A percentile compares a stretch with the other conserved stretches of the same genome.
phyloP scores from a whole-genome alignment of 2,329 filamentous ascomycete genomes.

The Phialophora tarda region DNA sequence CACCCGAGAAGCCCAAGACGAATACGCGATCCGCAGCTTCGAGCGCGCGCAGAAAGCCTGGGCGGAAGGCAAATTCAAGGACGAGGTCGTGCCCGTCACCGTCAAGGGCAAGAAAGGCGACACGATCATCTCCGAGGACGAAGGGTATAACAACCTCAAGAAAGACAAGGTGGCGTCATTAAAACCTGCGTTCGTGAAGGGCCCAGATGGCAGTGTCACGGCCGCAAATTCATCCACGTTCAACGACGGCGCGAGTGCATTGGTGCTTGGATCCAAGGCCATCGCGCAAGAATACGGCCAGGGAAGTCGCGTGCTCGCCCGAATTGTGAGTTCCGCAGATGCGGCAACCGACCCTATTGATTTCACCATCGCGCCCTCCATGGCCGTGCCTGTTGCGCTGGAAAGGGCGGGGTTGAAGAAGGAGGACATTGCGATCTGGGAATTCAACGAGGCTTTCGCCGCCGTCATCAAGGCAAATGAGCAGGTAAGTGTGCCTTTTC shows the following conservation, averaged over 20 bases:
- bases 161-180: conserved; percentile 82
- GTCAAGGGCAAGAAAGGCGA: conserved; percentile 85
- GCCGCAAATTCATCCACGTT: conserved; percentile 93
- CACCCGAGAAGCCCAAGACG: conserved; percentile 83
- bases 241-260: conserved; percentile 90
- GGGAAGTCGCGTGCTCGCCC: conserved; percentile 80
- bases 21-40: conserved; percentile 88
- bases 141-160: conserved; percentile 87
- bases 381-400: conserved; percentile 88
- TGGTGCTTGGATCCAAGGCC: conserved; percentile 81
- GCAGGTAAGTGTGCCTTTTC: conserved; percentile 62
- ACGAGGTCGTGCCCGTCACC: conserved; percentile 88
- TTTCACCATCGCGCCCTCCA: conserved; percentile 90
- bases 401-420: conserved; percentile 87
- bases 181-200: conserved; percentile 87
- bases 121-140: conserved; percentile 77
- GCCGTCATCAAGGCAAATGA: conserved; percentile 94
- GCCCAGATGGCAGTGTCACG: conserved; percentile 81
- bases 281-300: conserved; percentile 80
- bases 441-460: conserved; percentile 98
- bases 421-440: conserved; percentile 92
- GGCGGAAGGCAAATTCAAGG: conserved; percentile 79
- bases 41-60: conserved; percentile 88
- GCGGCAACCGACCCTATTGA: conserved; percentile 89
- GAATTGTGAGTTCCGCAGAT: conserved; percentile 84